A percentile compares a stretch with the other conserved stretches of the same genome.
Evolutionary conservation across 768 basidiomycete genomes (phyloP).

Genomic region (Guyanaporus albipodus): DNA sequence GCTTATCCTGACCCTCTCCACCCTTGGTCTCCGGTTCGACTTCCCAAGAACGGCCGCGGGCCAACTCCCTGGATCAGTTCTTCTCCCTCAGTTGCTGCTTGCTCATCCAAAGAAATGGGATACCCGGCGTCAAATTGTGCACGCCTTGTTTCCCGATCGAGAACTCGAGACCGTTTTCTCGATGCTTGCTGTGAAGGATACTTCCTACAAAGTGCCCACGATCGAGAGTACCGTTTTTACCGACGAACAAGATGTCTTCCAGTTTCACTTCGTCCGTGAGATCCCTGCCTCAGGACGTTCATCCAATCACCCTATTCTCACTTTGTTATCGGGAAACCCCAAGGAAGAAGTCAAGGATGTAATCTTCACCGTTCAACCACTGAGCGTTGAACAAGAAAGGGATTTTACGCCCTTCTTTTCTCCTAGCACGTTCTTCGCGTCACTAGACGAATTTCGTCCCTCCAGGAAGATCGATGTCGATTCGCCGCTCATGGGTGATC

Average conservation of each 20-base stretch:
- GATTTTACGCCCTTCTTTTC: slow-evolving; percentile 68
- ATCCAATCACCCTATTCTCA: slow-evolving; percentile 15
- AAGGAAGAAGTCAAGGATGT: slow-evolving; percentile 49
- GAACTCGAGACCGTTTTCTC: slow-evolving; percentile 39
- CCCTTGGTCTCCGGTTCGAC: slow-evolving; percentile 26
- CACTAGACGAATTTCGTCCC: slow-evolving; percentile 36
- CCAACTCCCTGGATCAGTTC: background rate
- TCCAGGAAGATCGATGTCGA: slow-evolving; percentile 17
- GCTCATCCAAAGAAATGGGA: slow-evolving; percentile 24
- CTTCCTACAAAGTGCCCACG: slow-evolving; percentile 31
- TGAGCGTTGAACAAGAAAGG: slow-evolving; percentile 38
- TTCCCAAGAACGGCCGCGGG: background rate
- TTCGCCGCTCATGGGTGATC: slow-evolving; percentile 66
- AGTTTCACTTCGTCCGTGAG: slow-evolving; percentile 43
- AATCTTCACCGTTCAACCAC: slow-evolving; percentile 48
- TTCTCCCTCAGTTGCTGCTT: slow-evolving; percentile 30
- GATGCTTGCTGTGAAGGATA: slow-evolving; percentile 44
- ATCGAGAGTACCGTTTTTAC: slow-evolving; percentile 37
- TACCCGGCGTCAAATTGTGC: slow-evolving; percentile 13
- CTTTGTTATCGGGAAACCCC: slow-evolving; percentile 26
- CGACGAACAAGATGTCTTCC: slow-evolving; percentile 71
- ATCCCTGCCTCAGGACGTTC: slow-evolving; percentile 25
- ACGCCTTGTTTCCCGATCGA: slow-evolving; percentile 16
- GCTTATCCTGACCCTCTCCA: slow-evolving; percentile 17
- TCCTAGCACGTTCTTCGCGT: slow-evolving; percentile 53